These are phyloP conservation scores for Ceratobasidium sp. DNA, from an alignment of 1,284 basidiomycete species.

Conservation along the genomic window DNA sequence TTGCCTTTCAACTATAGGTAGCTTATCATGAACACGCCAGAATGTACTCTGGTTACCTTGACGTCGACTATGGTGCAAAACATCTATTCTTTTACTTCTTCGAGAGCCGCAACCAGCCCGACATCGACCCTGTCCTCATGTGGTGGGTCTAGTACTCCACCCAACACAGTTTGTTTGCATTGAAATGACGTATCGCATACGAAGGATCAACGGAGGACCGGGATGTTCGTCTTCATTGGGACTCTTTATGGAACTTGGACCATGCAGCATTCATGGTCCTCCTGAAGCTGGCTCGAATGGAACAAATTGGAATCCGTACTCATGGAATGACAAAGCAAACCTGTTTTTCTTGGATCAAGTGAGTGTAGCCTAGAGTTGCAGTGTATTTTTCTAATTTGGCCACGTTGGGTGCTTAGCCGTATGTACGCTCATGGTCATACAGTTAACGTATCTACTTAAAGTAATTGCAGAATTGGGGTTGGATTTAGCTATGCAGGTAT, in stretches of 20 bases:
- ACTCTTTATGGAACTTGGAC: slow-evolving; percentile 79
- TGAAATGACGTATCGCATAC: slow-evolving; percentile 56
- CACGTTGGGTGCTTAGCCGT: background rate
- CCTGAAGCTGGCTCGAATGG: slow-evolving; percentile 55
- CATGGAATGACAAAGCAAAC: slow-evolving; percentile 76
- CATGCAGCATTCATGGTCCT: slow-evolving; percentile 48
- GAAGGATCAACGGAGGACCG: slow-evolving; percentile 80
- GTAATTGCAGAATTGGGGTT: slow-evolving; percentile 25
- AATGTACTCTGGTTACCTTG: slow-evolving; percentile 74
- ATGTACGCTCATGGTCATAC: background rate
- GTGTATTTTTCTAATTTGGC: background rate
- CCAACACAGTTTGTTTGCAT: background rate
- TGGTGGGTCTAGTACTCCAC: slow-evolving; percentile 19
- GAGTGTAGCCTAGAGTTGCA: background rate
- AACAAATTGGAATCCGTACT: slow-evolving; percentile 73
- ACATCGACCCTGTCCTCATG: slow-evolving; percentile 55
- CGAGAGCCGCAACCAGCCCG: slow-evolving; percentile 78
- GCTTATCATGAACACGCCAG: too few species aligned
- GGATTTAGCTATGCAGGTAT: slow-evolving; percentile 42
- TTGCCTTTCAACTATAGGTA: too few species aligned
- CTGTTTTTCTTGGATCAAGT: slow-evolving; percentile 81
- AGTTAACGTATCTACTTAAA: background rate
- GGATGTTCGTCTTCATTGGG: slow-evolving; percentile 72
- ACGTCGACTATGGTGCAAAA: slow-evolving; percentile 77
- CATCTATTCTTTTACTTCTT: slow-evolving; percentile 90